Percentiles rank a stretch among this genome's conserved stretches.
phyloP scores from a whole-genome alignment of 2,329 filamentous ascomycete genomes.

The Apiospora phragmitis region DNA sequence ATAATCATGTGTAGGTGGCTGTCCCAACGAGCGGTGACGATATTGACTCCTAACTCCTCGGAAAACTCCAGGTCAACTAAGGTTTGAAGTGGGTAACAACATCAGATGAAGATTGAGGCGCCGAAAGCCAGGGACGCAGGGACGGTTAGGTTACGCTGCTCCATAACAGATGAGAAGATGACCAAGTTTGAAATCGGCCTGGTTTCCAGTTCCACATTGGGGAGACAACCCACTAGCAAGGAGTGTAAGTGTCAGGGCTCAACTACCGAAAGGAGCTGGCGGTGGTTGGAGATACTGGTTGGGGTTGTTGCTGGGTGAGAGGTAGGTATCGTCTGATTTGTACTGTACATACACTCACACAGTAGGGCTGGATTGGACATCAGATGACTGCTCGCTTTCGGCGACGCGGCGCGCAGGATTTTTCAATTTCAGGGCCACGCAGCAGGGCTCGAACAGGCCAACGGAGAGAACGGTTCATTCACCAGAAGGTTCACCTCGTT shows the following conservation, averaged over 20 bases:
- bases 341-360: background rate
- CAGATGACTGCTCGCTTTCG: background rate
- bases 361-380: background rate
- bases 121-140: background rate
- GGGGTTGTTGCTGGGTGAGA: background rate
- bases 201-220: conserved; percentile 4
- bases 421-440: background rate
- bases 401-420: background rate
- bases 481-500: background rate
- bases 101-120: conserved; percentile 5
- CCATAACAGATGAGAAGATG: conserved; percentile 2
- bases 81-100: background rate
- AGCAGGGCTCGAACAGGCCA: background rate
- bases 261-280: background rate
- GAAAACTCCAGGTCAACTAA: background rate
- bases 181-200: conserved; percentile 5
- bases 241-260: background rate
- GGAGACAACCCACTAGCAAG: background rate
- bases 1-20: background rate
- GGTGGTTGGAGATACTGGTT: background rate
- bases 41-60: background rate
- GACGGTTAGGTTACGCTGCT: background rate
- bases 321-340: background rate
- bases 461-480: background rate
- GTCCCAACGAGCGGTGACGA: background rate